Conservation (phyloP, 2,329 filamentous ascomycete genomes). For the Gremmenia infestans region DNA sequence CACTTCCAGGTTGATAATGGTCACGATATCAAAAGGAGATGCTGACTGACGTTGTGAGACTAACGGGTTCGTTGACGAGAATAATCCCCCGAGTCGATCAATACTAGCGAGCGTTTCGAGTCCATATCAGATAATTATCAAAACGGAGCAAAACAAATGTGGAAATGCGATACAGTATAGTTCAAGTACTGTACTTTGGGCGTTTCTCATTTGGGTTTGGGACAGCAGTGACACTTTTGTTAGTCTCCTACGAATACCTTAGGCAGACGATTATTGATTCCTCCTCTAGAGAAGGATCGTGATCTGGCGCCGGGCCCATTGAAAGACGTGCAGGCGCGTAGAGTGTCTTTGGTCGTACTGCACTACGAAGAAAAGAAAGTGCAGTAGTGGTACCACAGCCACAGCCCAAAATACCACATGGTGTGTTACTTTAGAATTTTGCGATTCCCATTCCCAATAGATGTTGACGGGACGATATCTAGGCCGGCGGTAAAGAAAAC, state of each 20-base stretch:
- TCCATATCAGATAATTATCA: neutral
- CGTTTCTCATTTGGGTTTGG: neutral
- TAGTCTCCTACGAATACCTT: neutral
- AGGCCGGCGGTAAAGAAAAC: neutral
- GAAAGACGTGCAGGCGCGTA: neutral
- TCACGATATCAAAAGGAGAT: neutral
- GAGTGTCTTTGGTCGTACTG: too few species aligned
- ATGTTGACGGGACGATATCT: neutral
- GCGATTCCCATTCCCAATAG: neutral
- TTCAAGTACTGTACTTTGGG: neutral
- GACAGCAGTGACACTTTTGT: neutral
- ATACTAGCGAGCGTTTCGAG: neutral
- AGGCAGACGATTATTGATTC: neutral
- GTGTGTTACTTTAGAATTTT: too few species aligned
- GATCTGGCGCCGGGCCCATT: neutral
- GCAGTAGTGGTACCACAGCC: neutral
- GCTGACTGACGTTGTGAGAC: neutral
- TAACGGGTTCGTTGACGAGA: neutral
- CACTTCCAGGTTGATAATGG: neutral
- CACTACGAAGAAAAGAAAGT: neutral
- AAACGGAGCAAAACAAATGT: neutral
- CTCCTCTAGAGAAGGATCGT: neutral
- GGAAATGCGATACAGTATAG: neutral
- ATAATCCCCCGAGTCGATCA: neutral
- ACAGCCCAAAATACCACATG: neutral